Conservation (phyloP, 2,329 filamentous ascomycete species). For the Monosporascus ibericus region DNA sequence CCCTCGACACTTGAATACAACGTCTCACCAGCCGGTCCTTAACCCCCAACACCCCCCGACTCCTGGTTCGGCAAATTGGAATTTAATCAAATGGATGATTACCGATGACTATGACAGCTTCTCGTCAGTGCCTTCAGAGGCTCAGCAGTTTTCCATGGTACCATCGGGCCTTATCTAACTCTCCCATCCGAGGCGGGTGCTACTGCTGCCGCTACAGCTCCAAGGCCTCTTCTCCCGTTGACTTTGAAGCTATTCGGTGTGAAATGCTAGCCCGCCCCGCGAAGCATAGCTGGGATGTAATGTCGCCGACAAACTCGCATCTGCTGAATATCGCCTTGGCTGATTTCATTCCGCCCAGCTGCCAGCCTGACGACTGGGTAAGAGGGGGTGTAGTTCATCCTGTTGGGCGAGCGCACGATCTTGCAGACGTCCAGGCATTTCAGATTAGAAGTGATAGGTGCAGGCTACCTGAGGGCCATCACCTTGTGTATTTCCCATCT, state of each 20-base stretch:
- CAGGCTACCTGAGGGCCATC: slow-evolving; percentile 61
- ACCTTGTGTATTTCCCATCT: slow-evolving; percentile 83
- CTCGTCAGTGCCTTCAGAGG: slow-evolving; percentile 2
- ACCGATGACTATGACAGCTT: slow-evolving; percentile 5
- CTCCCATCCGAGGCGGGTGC: slow-evolving; percentile 1
- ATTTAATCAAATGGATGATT: background rate
- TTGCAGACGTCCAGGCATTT: background rate
- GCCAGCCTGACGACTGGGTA: slow-evolving; percentile 21
- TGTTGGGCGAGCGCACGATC: background rate
- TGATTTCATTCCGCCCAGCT: slow-evolving; percentile 40
- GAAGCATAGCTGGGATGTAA: slow-evolving; percentile 17
- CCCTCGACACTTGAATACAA: background rate
- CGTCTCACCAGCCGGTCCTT: no score
- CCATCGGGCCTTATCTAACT: background rate
- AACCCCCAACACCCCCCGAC: no score
- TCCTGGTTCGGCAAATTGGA: background rate
- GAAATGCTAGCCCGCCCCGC: slow-evolving; percentile 19
- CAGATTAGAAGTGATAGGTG: background rate
- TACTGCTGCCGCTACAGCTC: slow-evolving; percentile 3
- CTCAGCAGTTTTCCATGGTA: slow-evolving; percentile 2
- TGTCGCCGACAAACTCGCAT: slow-evolving; percentile 56
- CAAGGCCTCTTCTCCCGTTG: slow-evolving; percentile 3
- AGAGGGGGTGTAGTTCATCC: background rate
- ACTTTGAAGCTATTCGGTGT: slow-evolving; percentile 15
- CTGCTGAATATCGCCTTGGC: slow-evolving; percentile 58